Conservation (phyloP, 805 yeast genomes). For the Millerozyma acaciae region DNA sequence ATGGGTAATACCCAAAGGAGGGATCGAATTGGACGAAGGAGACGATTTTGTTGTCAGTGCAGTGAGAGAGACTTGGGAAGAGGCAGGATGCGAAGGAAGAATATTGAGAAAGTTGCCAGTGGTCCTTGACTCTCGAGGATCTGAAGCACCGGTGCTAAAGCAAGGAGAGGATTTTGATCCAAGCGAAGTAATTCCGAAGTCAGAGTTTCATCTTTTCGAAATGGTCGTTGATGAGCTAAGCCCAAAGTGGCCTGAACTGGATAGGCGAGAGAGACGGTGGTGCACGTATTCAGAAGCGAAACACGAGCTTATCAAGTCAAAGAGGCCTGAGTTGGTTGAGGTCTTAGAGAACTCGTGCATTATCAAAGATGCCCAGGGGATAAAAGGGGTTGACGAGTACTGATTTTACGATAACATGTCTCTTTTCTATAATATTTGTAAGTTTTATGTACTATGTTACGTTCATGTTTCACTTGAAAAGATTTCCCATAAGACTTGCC, state of each 20-base stretch:
- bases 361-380: slow-evolving; percentile 25
- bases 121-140: slow-evolving; percentile 53
- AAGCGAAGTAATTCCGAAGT: slow-evolving; percentile 52
- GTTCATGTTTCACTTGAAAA: slow-evolving; percentile 26
- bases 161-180: slow-evolving; percentile 32
- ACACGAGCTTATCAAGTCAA: slow-evolving; percentile 50
- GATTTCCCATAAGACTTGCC: slow-evolving; percentile 62
- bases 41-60: slow-evolving; percentile 53
- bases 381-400: slow-evolving; percentile 6
- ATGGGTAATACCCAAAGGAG: slow-evolving; percentile 96
- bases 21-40: slow-evolving; percentile 81
- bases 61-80: slow-evolving; percentile 94
- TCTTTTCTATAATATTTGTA: slow-evolving; percentile 3
- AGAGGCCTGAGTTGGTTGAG: slow-evolving; percentile 63
- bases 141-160: slow-evolving; percentile 33
- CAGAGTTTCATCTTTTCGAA: slow-evolving; percentile 89
- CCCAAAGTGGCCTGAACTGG: slow-evolving; percentile 72
- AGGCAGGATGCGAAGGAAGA: slow-evolving; percentile 81
- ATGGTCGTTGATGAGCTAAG: slow-evolving; percentile 56
- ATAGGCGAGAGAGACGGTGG: slow-evolving; percentile 68
- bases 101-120: slow-evolving; percentile 56
- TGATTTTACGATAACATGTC: too few relatives aligned
- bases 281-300: slow-evolving; percentile 65
- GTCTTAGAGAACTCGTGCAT: slow-evolving; percentile 60
- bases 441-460: background rate